phyloP scores from a whole-genome alignment of 2,329 filamentous ascomycete genomes.

The Paracoccidioides lutzii region DNA sequence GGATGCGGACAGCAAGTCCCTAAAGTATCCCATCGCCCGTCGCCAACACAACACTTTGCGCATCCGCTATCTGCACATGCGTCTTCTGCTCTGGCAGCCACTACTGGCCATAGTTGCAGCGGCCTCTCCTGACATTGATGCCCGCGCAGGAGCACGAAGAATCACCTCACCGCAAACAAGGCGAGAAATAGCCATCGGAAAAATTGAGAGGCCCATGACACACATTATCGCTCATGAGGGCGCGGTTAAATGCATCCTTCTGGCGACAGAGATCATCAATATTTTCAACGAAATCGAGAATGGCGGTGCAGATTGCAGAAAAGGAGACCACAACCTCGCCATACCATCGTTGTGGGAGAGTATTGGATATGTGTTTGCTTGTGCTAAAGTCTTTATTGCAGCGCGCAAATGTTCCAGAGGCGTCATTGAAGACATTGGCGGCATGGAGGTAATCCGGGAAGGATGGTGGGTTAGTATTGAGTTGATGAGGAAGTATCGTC shows the following conservation, averaged over 20 bases:
- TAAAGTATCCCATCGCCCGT: slow-evolving; percentile 12
- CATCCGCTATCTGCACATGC: slow-evolving; percentile 15
- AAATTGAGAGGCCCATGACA: slow-evolving; percentile 5
- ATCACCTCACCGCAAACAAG: background rate
- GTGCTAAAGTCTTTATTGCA: slow-evolving; percentile 9
- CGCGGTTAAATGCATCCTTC: slow-evolving; percentile 11
- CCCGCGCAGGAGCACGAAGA: background rate
- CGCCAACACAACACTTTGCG: slow-evolving; percentile 17
- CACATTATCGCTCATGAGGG: slow-evolving; percentile 6
- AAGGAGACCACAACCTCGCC: background rate
- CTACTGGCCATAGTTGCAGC: slow-evolving; percentile 9
- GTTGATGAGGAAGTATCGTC: slow-evolving; percentile 4
- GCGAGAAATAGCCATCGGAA: slow-evolving; percentile 1
- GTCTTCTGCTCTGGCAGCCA: slow-evolving; percentile 13
- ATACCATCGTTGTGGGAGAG: slow-evolving; percentile 12
- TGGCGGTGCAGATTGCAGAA: background rate
- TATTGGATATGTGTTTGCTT: slow-evolving; percentile 8
- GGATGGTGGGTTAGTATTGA: background rate
- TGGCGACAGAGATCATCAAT: slow-evolving; percentile 9
- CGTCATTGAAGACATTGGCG: slow-evolving; percentile 1
- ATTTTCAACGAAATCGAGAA: slow-evolving; percentile 1
- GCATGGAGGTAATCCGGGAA: background rate
- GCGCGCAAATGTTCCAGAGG: slow-evolving; percentile 8
- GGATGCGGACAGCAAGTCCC: background rate
- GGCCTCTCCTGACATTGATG: slow-evolving; percentile 6